These are phyloP conservation scores for Spirogloea muscicola DNA, from an alignment of 139 green algal genomes.

Conservation along the genomic window DNA sequence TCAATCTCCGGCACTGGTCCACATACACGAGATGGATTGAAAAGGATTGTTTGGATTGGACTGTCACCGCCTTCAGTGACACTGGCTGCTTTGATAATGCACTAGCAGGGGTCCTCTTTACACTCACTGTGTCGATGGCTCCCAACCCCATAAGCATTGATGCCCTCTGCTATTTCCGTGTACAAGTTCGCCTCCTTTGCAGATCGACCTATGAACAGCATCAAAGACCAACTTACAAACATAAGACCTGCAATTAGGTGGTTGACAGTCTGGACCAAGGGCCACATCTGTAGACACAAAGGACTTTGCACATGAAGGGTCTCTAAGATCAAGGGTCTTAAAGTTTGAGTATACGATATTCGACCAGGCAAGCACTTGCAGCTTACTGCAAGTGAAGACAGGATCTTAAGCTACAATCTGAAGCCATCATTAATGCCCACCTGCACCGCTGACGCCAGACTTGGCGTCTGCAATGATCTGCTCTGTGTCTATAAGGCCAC, in stretches of 20 bases:
- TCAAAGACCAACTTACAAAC: too few species aligned
- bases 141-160: slow-evolving; percentile 78
- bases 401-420: too few species aligned
- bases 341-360: too few species aligned
- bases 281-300: not conserved
- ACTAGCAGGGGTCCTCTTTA: not conserved
- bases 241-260: too few species aligned
- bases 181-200: slow-evolving; percentile 93
- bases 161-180: slow-evolving; percentile 79
- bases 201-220: slow-evolving; percentile 58
- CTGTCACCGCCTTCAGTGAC: not conserved
- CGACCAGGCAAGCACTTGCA: too few species aligned
- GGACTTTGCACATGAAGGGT: too few species aligned
- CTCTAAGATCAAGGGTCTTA: too few species aligned
- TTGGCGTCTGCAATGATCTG: slow-evolving; percentile 98
- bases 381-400: too few species aligned
- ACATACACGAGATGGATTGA: too few species aligned
- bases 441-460: slow-evolving; percentile 85
- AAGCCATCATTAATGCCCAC: too few species aligned
- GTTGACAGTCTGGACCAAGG: too few species aligned
- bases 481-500: slow-evolving; percentile 68
- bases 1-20: slow-evolving; percentile 98
- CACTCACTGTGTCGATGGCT: slow-evolving; percentile 50
- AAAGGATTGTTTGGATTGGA: not conserved
- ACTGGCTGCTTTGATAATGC: not conserved